Conservation (phyloP, 176 grass and related monocot genomes). For the Canna indica region DNA sequence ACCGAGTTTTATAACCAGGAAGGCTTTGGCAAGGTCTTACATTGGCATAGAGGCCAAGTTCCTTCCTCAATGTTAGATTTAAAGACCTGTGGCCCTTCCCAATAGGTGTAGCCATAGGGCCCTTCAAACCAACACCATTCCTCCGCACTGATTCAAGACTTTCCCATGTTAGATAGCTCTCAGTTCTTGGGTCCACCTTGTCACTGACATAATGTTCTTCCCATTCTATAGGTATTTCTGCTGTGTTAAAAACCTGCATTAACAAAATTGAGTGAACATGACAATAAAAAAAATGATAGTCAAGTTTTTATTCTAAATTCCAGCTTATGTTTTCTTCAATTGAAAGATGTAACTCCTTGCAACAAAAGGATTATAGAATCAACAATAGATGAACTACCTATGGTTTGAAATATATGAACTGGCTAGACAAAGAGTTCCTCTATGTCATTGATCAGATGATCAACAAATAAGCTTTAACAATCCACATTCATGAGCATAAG, state of each 20-base stretch:
- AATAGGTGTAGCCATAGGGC: conserved; percentile 98
- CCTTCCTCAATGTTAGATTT: conserved; percentile 93
- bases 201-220: conserved; percentile 89
- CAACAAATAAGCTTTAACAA: background rate
- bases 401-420: background rate
- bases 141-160: conserved; percentile 79
- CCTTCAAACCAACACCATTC: conserved; percentile 93
- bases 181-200: conserved; percentile 83
- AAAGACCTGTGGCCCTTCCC: conserved; percentile 94
- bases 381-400: background rate
- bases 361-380: background rate
- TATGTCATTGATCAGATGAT: background rate
- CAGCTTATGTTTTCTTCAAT: background rate
- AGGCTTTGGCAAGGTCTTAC: conserved; percentile 95
- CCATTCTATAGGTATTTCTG: conserved; percentile 83
- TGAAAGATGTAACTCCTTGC: background rate
- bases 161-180: conserved; percentile 97
- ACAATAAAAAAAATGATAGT: conserved; percentile 3
- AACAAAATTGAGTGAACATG: background rate
- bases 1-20: conserved; percentile 84
- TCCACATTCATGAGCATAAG: background rate
- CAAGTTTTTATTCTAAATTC: background rate
- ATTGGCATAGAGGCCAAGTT: conserved; percentile 86
- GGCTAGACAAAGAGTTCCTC: background rate
- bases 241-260: conserved; percentile 75